These are phyloP conservation scores for Cyberlindnera euphorbiiphila DNA, from an alignment of 805 yeast species.

Conservation along the genomic window DNA sequence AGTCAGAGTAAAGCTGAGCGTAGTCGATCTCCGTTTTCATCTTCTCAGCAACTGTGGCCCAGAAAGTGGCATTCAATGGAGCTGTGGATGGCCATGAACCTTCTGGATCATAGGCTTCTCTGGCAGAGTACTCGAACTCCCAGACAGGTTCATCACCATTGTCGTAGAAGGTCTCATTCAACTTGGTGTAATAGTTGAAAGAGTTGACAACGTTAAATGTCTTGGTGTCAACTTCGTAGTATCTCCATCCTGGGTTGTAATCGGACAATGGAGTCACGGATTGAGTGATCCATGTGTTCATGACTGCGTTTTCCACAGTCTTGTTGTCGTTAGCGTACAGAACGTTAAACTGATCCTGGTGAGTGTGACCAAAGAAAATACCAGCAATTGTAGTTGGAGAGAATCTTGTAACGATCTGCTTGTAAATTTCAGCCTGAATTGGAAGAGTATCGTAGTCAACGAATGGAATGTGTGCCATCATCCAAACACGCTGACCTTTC, in stretches of 20 bases:
- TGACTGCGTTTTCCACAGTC: constrained; percentile 42
- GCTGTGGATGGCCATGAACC: constrained; percentile 53
- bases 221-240: constrained; percentile 59
- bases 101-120: constrained; percentile 50
- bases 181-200: constrained; percentile 53
- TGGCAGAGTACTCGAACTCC: constrained; percentile 61
- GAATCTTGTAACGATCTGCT: constrained; percentile 59
- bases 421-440: constrained; percentile 51
- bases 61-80: constrained; percentile 65
- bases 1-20: constrained; percentile 47
- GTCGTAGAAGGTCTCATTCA: constrained; percentile 52
- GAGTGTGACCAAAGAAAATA: constrained; percentile 69
- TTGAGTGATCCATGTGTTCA: constrained; percentile 62
- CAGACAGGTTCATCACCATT: constrained; percentile 57
- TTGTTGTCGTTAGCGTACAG: constrained; percentile 47
- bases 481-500: constrained; percentile 65
- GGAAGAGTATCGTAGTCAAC: constrained; percentile 57
- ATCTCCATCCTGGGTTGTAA: constrained; percentile 69
- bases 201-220: constrained; percentile 60
- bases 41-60: constrained; percentile 42
- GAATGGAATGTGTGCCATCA: constrained; percentile 64
- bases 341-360: constrained; percentile 61
- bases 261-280: constrained; percentile 59
- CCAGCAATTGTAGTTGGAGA: constrained; percentile 67
- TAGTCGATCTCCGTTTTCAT: constrained; percentile 39